These are phyloP conservation scores for Annulohypoxylon maeteangense DNA, from an alignment of 495 filamentous ascomycete species.

Conservation along the genomic window DNA sequence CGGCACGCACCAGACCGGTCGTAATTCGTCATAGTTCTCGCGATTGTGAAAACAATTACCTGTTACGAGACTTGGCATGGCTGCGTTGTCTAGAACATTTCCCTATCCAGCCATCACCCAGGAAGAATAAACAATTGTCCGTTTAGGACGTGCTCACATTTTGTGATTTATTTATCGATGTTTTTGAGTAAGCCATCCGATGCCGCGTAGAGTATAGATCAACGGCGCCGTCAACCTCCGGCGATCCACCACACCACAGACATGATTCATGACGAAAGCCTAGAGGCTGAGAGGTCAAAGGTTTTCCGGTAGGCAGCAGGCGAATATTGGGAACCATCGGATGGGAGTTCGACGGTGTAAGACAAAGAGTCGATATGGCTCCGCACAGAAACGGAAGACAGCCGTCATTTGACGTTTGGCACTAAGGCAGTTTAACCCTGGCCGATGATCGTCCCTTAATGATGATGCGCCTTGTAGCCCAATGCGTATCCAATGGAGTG, in stretches of 20 bases:
- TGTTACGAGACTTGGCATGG: slow-evolving; percentile 29
- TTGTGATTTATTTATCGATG: neutral
- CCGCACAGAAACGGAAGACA: slow-evolving; percentile 21
- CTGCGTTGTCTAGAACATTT: slow-evolving; percentile 21
- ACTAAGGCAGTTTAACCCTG: slow-evolving; percentile 3
- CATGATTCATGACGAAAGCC: slow-evolving; percentile 39
- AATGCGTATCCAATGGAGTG: neutral
- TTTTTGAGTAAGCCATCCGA: neutral
- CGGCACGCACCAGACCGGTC: slow-evolving; percentile 14
- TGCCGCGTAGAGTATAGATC: slow-evolving; percentile 20
- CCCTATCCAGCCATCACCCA: neutral
- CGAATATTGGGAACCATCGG: neutral
- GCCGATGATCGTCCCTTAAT: slow-evolving; percentile 8
- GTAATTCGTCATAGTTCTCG: slow-evolving; percentile 30
- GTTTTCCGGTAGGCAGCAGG: slow-evolving; percentile 17
- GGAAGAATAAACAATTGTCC: slow-evolving; percentile 2
- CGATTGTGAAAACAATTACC: slow-evolving; percentile 5
- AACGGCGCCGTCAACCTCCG: neutral
- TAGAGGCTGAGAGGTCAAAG: neutral
- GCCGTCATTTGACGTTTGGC: slow-evolving; percentile 3
- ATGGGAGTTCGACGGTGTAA: slow-evolving; percentile 25
- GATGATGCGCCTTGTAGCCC: slow-evolving; percentile 13
- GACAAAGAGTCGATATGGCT: slow-evolving; percentile 20
- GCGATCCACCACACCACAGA: slow-evolving; percentile 13
- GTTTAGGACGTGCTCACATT: slow-evolving; percentile 13